Evolutionary conservation across 1,284 basidiomycete genomes (phyloP).

Genomic region (Boletus semigastroideus): DNA sequence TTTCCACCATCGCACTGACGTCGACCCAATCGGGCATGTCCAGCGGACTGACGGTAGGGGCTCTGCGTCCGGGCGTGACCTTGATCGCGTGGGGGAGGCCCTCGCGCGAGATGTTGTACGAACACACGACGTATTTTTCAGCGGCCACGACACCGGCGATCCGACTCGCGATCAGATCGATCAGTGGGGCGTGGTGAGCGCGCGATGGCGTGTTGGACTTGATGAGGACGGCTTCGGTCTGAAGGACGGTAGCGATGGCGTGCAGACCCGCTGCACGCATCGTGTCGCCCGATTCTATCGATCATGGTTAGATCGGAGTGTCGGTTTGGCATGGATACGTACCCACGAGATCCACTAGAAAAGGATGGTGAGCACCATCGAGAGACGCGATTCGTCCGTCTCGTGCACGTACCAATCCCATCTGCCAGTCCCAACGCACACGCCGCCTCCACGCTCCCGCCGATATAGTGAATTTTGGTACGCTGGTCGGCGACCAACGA

Average conservation of each 20-base stretch:
- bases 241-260: slow-evolving; percentile 86
- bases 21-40: slow-evolving; percentile 89
- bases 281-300: slow-evolving; percentile 93
- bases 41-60: slow-evolving; percentile 87
- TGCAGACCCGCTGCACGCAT: slow-evolving; percentile 98
- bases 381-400: too few species aligned
- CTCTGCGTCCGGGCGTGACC: slow-evolving; percentile 88
- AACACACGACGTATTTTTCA: slow-evolving; percentile 82
- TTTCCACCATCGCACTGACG: slow-evolving; percentile 91
- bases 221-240: slow-evolving; percentile 94
- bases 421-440: slow-evolving; percentile 96
- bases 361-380: slow-evolving; percentile 4
- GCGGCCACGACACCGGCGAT: slow-evolving; percentile 95
- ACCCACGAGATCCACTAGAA: slow-evolving; percentile 87
- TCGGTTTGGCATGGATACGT: slow-evolving; percentile 26
- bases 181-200: slow-evolving; percentile 66
- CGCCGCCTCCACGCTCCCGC: slow-evolving; percentile 97
- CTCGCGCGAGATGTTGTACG: slow-evolving; percentile 84
- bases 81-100: slow-evolving; percentile 61
- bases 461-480: slow-evolving; percentile 93
- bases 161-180: slow-evolving; percentile 81
- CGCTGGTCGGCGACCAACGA: slow-evolving; percentile 47
- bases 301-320: too few species aligned
- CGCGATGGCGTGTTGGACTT: slow-evolving; percentile 73
- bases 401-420: slow-evolving; percentile 76